Conservation (phyloP, 306 rosid genomes). For the Oxytropis ochrocephala region DNA sequence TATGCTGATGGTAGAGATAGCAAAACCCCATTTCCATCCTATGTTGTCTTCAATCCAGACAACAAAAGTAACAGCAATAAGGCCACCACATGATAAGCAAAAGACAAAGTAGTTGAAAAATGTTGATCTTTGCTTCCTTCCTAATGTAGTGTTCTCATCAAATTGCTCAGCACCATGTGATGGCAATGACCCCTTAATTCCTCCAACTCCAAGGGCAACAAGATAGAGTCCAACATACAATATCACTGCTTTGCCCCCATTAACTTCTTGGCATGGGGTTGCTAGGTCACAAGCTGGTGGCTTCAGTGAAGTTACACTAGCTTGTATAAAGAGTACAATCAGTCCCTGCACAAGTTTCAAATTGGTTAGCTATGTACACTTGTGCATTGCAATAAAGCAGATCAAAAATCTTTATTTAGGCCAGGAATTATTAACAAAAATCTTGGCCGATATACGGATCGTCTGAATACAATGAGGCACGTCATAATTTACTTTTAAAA, state of each 20-base stretch:
- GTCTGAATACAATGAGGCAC: no score
- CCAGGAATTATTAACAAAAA: no score
- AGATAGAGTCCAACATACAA: conserved; percentile 64
- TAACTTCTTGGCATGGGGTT: conserved; percentile 47
- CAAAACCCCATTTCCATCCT: conserved; percentile 99
- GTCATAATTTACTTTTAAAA: no score
- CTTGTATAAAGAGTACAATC: conserved; percentile 64
- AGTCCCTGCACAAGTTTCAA: conserved; percentile 51
- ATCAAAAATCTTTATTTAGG: no score
- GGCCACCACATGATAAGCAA: conserved; percentile 64
- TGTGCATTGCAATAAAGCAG: not conserved
- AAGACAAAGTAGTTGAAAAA: conserved; percentile 90
- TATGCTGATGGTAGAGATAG: conserved; percentile 57
- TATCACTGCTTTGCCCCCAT: conserved; percentile 57
- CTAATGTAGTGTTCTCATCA: conserved; percentile 48
- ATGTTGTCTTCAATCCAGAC: conserved; percentile 92
- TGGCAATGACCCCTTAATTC: conserved; percentile 79
- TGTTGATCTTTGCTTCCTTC: conserved; percentile 79
- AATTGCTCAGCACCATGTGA: conserved; percentile 92
- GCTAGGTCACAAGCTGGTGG: conserved; percentile 45
- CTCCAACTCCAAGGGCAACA: conserved; percentile 89
- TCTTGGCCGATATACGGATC: no score
- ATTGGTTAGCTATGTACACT: not conserved
- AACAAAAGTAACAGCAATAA: conserved; percentile 82
- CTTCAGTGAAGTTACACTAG: conserved; percentile 49